Base-by-base conservation (phyloP, 2,329 filamentous ascomycete species). In the Magnaporthales sp. region DNA sequence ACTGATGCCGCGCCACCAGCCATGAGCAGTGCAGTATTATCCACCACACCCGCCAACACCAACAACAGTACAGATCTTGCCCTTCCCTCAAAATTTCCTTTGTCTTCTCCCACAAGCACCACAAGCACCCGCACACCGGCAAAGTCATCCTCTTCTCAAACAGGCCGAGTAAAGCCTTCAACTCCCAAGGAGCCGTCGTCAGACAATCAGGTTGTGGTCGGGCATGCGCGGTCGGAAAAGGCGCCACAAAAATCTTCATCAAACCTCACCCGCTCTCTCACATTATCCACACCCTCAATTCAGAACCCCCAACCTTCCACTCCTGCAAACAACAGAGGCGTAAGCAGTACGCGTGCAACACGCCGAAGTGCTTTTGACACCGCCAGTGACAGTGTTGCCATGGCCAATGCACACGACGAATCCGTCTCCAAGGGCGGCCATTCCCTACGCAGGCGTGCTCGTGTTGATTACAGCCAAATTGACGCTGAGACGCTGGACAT, bases 401-500 rank as follows among this genome's bases (percentile, higher is more conserved):
- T 79, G 64, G 79, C 77, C 66, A 78, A 80, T 71, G 69, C 71
- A n/a, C 76, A 76, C 65, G 71, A 72, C 54, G 81, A 81, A 61
- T 76, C 78, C 51, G 77, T 81, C 69, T 81, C 79, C 67, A 85
- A 87, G 73, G 84, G 85, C 65, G 84, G 85, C 63, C 85, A 86
- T 75, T 85, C 84, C 38, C 79, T 87, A 31, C 80, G 85, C 69
- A 85, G 83, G 74, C 80, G 84, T 66, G 77, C 82, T 65, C 83
- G 83, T 67, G 79, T 87, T 69, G 84, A 87, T 74, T 87, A 87
- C 77, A 83, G 82, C 38, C 82, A 84, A 70, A 79, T 82, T 68
- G 80, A 81, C 66, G 82, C 63, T 7, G 38, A 30, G 7, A 54
- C 63, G 11, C 32, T 46, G 19, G 32, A 24, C 13, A 29, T 29